These are phyloP conservation scores for Lactarius vividus DNA, from an alignment of 768 basidiomycete species.

Conservation along the genomic window DNA sequence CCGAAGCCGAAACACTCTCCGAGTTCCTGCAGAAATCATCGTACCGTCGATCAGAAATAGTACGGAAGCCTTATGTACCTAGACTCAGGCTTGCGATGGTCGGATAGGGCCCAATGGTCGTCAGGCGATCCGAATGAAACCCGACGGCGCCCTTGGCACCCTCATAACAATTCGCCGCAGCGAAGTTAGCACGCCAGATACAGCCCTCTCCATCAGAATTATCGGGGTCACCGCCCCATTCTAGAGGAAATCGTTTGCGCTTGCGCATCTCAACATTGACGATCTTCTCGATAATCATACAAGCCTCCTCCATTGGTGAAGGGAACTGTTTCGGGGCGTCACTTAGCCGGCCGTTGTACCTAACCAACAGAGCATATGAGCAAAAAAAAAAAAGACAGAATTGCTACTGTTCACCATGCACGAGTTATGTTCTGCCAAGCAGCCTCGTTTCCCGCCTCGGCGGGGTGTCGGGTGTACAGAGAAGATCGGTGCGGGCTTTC, in stretches of 20 bases:
- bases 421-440: constrained; percentile 71
- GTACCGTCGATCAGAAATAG: not conserved
- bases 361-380: constrained; percentile 31
- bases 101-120: constrained; percentile 78
- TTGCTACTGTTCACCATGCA: constrained; percentile 52
- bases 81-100: constrained; percentile 85
- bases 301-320: constrained; percentile 74
- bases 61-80: constrained; percentile 41
- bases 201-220: constrained; percentile 25
- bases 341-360: constrained; percentile 77
- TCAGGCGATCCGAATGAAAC: constrained; percentile 77
- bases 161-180: constrained; percentile 81
- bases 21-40: constrained; percentile 44
- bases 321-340: constrained; percentile 58
- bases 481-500: constrained; percentile 84
- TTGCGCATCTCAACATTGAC: constrained; percentile 70
- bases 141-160: constrained; percentile 82
- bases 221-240: constrained; percentile 51
- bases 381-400: not conserved
- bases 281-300: constrained; percentile 60
- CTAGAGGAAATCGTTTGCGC: constrained; percentile 58
- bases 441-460: constrained; percentile 38
- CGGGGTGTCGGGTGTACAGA: constrained; percentile 57
- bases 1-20: constrained; percentile 66
- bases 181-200: constrained; percentile 78